Conservation (phyloP, 169 alveolate species). For the Neospora caninum region DNA sequence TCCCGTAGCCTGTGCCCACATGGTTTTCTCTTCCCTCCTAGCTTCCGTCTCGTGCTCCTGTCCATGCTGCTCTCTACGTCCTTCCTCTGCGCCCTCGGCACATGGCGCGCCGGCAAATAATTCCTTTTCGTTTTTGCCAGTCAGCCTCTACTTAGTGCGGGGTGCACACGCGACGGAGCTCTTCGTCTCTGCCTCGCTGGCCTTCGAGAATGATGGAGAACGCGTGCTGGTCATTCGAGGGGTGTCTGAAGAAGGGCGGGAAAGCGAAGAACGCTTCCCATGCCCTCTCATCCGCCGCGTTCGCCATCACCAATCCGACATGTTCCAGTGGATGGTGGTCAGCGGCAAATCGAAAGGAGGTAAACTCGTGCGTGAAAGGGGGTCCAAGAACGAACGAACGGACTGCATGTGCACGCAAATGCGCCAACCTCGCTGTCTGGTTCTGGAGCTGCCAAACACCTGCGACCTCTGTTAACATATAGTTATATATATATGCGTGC, state of each 20-base stretch:
- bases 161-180: not conserved
- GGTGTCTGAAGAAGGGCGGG: not conserved
- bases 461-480: no score
- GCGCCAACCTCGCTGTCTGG: no score
- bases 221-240: not conserved
- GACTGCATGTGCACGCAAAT: no score
- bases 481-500: no score
- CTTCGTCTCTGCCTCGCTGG: not conserved
- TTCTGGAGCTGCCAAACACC: no score
- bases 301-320: not conserved
- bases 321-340: conserved; percentile 12
- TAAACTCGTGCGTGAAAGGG: no score
- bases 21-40: not conserved
- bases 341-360: not conserved
- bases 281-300: conserved; percentile 9
- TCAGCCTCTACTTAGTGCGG: not conserved
- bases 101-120: no score
- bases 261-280: not conserved
- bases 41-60: not conserved
- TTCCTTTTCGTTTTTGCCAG: not conserved
- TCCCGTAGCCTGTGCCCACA: no score
- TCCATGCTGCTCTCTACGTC: not conserved
- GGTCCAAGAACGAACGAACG: no score
- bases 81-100: not conserved
- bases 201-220: conserved; percentile 3